Evolutionary conservation across 2,329 filamentous ascomycete genomes (phyloP).

Genomic region (Aureobasidium sp.): DNA sequence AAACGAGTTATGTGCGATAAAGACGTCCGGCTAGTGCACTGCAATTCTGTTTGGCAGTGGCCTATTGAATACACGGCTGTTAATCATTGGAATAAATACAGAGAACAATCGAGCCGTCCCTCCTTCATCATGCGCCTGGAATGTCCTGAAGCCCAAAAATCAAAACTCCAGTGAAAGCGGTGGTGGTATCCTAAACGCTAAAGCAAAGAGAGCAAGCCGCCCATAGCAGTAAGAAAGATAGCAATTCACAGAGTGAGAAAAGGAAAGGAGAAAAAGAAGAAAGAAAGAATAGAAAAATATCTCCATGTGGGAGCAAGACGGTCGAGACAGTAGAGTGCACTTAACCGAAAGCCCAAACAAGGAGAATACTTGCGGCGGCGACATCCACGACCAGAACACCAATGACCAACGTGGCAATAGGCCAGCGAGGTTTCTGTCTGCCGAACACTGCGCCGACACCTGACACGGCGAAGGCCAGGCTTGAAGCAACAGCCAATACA

Average conservation of each 20-base stretch:
- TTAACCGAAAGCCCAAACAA: constrained; percentile 40
- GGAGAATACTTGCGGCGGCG: constrained; percentile 44
- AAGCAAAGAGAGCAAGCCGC: neutral
- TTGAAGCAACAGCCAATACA: constrained; percentile 60
- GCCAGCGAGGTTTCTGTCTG: constrained; percentile 40
- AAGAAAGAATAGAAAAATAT: neutral
- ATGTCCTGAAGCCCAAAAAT: neutral
- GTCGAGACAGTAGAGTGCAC: neutral
- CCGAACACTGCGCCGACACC: constrained; percentile 54
- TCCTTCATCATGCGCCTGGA: neutral
- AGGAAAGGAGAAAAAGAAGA: neutral
- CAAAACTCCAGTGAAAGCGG: neutral
- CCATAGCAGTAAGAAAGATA: neutral
- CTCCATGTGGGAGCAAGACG: neutral
- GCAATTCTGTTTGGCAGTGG: neutral
- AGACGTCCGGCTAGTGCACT: constrained; percentile 12
- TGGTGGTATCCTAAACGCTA: constrained; percentile 5
- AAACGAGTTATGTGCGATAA: neutral
- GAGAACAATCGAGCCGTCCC: neutral
- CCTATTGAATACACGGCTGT: neutral
- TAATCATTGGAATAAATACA: neutral
- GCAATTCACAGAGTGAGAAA: neutral
- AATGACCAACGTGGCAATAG: constrained; percentile 41
- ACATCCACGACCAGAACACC: constrained; percentile 41
- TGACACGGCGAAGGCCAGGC: constrained; percentile 56